Evolutionary conservation across 768 basidiomycete species (phyloP).

Genomic region (Lentinula sp.): DNA sequence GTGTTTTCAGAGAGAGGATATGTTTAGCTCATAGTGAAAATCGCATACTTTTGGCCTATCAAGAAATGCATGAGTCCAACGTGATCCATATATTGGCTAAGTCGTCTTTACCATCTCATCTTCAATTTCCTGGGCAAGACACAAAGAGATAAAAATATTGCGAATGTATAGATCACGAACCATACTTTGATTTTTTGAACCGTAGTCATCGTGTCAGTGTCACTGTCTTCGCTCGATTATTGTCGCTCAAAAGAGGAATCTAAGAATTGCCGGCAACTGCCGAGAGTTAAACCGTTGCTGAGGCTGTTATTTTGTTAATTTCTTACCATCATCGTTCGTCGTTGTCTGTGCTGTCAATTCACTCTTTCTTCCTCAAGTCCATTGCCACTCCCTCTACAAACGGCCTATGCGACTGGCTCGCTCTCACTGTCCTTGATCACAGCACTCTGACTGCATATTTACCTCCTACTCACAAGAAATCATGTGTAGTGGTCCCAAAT

Average conservation of each 20-base stretch:
- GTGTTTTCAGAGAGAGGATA: neutral
- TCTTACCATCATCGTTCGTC: neutral
- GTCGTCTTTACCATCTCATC: constrained; percentile 82
- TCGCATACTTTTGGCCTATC: constrained; percentile 72
- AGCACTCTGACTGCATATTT: constrained; percentile 17
- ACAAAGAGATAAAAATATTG: constrained; percentile 13
- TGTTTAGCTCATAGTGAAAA: neutral
- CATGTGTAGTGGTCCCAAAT: constrained; percentile 76
- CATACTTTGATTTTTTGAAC: constrained; percentile 83
- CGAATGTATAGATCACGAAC: constrained; percentile 15
- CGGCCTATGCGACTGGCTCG: constrained; percentile 50
- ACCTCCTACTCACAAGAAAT: constrained; percentile 15
- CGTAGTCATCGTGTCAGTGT: constrained; percentile 60
- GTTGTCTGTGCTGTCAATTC: constrained; percentile 12
- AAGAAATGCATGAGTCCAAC: constrained; percentile 3
- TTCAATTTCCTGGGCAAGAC: constrained; percentile 69
- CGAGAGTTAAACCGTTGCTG: neutral
- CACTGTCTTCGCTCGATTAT: neutral
- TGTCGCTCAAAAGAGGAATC: neutral
- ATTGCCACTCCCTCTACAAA: constrained; percentile 11
- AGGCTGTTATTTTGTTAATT: neutral
- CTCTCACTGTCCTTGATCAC: constrained; percentile 18
- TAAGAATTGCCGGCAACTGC: neutral
- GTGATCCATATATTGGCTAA: constrained; percentile 2
- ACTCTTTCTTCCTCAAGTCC: constrained; percentile 19